Base-by-base conservation (phyloP, 2,329 filamentous ascomycete genomes). In the Botrytis hyacinthi region DNA sequence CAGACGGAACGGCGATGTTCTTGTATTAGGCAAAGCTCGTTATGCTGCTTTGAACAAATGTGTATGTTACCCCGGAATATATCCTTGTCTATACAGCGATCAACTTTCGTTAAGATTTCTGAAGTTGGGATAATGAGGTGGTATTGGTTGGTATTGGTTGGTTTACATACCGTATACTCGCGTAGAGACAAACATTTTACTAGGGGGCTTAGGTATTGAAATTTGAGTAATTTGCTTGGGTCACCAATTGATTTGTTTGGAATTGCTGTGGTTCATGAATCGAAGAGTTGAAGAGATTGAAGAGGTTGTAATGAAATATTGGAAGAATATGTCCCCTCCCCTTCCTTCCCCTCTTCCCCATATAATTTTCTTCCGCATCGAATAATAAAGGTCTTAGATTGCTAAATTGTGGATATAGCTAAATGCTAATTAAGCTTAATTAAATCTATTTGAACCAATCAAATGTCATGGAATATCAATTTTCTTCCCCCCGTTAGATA, bases 1-100 rank as follows among this genome's bases (percentile, higher is more conserved):
- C 18, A 4, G 14, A 29, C 26, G 18, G 46, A 18, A 68, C 65
- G 65, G 65, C 35, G 65, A 68, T 68, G 48, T 32, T 9, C 65
- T 54, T 68, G 48, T 42, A 68, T 57, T 57, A 18, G 65, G 65
- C 37, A 68, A 68, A 32, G 65, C 46, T 57, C 12, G 1, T 14
- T 10, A 57, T 57, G 26, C 26, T 57, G 48, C 32, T 29, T 14
- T 54, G 46, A 61, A 14, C 59, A 26, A 61, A 61, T 14, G 14
- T 37, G 16, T 37, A 32, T 40, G 16, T 35, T 67, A 67, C 65
- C 65, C 65, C 65, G 35, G 65, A 68, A 54, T 57, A 16, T 54
- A 68, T n/a, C 65, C 65, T n/a, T 57, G 65, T 37, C 12, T 40
- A 8, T n/a, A 6, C 29, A 48, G 46, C 48, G 32, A 67, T 67